phyloP scores from a whole-genome alignment of 352 stramenopile genomes.

The Phytophthora tubulina region DNA sequence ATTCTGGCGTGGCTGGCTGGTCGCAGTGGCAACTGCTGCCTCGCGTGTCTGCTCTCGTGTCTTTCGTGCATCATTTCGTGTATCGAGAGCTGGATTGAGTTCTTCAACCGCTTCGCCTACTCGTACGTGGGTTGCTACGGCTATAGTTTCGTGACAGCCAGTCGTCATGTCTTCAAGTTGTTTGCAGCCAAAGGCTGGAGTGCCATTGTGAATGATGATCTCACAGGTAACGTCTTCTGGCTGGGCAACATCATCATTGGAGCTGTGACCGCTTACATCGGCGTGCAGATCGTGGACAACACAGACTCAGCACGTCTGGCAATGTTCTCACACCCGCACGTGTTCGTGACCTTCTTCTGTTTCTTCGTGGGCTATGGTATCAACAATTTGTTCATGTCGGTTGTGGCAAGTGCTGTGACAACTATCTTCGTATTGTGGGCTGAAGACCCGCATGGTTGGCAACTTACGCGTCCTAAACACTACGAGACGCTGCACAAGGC shows the following conservation, averaged over 20 bases:
- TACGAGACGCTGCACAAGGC: slow-evolving; percentile 78
- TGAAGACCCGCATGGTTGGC: slow-evolving; percentile 81
- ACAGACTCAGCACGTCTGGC: slow-evolving; percentile 58
- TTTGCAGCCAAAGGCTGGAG: slow-evolving; percentile 87
- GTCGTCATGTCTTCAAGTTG: slow-evolving; percentile 81
- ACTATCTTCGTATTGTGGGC: slow-evolving; percentile 89
- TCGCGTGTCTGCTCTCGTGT: slow-evolving; percentile 71
- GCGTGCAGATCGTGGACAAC: slow-evolving; percentile 58
- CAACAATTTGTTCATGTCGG: slow-evolving; percentile 77
- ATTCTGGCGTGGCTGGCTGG: slow-evolving; percentile 69
- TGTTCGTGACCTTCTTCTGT: slow-evolving; percentile 72
- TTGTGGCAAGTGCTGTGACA: slow-evolving; percentile 79
- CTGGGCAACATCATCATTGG: slow-evolving; percentile 86
- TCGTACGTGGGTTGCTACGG: slow-evolving; percentile 90
- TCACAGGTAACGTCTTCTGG: slow-evolving; percentile 88
- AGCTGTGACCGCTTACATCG: slow-evolving; percentile 70
- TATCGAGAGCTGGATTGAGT: slow-evolving; percentile 88
- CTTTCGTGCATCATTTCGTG: slow-evolving; percentile 82
- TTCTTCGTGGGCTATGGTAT: slow-evolving; percentile 81
- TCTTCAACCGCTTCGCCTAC: slow-evolving; percentile 93
- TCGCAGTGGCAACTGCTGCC: slow-evolving; percentile 80
- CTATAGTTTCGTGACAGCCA: slow-evolving; percentile 86
- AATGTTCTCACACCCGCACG: slow-evolving; percentile 76
- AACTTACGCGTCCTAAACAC: slow-evolving; percentile 74
- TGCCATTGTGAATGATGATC: slow-evolving; percentile 90